Evolutionary conservation across 306 rosid species (phyloP).

Genomic region (Dalbergia oliveri): DNA sequence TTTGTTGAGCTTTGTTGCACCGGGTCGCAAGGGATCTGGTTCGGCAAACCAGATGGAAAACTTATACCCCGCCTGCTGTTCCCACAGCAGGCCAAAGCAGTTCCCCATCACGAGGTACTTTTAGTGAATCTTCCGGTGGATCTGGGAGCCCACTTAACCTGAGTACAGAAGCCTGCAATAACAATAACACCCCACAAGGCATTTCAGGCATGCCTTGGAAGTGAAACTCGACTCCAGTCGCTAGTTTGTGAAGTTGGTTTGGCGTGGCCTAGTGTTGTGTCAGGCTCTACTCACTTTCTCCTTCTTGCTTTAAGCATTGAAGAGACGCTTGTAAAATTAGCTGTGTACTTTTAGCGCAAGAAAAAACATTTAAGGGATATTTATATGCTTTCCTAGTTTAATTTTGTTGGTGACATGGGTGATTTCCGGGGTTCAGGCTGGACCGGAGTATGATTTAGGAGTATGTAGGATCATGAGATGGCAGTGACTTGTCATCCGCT

Average conservation of each 20-base stretch:
- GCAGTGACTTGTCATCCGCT: constrained; percentile 22
- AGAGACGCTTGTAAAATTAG: constrained; percentile 47
- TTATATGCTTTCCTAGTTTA: constrained; percentile 14
- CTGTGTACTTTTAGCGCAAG: constrained; percentile 28
- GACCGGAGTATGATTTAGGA: too few relatives aligned
- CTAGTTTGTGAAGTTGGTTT: constrained; percentile 48
- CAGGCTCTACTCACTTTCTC: background rate
- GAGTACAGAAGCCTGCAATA: constrained; percentile 57
- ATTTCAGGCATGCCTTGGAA: constrained; percentile 71
- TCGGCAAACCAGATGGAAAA: constrained; percentile 42
- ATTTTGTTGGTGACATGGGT: constrained; percentile 7
- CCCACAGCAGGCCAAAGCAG: constrained; percentile 57
- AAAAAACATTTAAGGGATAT: background rate
- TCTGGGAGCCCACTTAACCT: constrained; percentile 57
- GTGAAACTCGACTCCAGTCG: constrained; percentile 40
- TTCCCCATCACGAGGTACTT: constrained; percentile 58
- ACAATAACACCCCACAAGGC: constrained; percentile 60
- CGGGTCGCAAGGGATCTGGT: constrained; percentile 58
- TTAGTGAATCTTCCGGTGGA: constrained; percentile 63
- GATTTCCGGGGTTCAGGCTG: constrained; percentile 19
- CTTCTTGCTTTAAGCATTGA: background rate
- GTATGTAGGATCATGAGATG: constrained; percentile 38
- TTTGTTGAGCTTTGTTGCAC: constrained; percentile 63
- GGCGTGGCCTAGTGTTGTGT: background rate
- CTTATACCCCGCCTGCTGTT: constrained; percentile 37